phyloP scores from a whole-genome alignment of 345 rosid species.

The Populus alba region DNA sequence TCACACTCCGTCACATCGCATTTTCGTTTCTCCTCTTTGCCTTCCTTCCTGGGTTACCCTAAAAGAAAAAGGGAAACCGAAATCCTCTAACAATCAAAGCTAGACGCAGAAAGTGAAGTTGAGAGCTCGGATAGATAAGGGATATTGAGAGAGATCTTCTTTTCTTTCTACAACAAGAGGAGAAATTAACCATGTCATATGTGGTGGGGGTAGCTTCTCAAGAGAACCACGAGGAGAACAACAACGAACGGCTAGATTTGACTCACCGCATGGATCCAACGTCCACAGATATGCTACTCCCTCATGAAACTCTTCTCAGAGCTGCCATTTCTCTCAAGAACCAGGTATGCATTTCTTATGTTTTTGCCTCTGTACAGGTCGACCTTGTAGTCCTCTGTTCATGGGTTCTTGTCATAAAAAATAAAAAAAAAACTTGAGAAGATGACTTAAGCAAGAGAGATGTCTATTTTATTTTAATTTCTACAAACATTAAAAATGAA shows the following conservation, averaged over 20 bases:
- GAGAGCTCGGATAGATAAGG: background rate
- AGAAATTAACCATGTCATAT: conserved; percentile 31
- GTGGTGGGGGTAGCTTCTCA: conserved; percentile 37
- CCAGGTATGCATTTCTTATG: conserved; percentile 35
- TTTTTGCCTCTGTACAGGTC: background rate
- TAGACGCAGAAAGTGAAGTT: background rate
- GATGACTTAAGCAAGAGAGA: no score
- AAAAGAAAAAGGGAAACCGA: no score
- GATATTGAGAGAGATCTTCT: no score
- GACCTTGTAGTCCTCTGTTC: background rate
- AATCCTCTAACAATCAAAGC: background rate
- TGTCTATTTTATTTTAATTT: no score
- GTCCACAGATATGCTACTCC: conserved; percentile 32
- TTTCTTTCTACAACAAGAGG: no score
- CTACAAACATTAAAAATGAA: no score
- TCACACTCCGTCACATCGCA: background rate
- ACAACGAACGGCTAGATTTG: conserved; percentile 33
- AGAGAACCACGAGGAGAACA: conserved; percentile 27
- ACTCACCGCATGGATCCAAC: conserved; percentile 34
- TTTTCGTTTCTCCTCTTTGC: background rate
- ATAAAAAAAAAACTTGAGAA: no score
- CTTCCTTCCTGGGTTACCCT: background rate
- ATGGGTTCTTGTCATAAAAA: no score
- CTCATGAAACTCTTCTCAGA: conserved; percentile 43
- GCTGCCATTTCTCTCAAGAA: conserved; percentile 74